Percentiles rank a stretch among this genome's conserved stretches.
phyloP scores from a whole-genome alignment of 2,329 filamentous ascomycete species.

The Pseudodiploospora longispora region DNA sequence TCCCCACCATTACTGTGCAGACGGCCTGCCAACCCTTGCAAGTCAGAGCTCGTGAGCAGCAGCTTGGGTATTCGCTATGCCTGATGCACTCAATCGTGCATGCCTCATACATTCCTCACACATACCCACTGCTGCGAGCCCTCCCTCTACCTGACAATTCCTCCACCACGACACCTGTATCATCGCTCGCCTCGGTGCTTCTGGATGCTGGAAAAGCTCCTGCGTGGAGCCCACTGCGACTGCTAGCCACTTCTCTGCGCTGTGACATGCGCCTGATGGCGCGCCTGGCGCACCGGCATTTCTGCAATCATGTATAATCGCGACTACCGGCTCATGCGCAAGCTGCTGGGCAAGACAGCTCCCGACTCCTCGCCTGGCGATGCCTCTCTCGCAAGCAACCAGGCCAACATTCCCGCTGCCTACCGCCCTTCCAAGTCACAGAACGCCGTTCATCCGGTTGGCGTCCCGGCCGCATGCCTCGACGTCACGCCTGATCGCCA shows the following conservation, averaged over 20 bases:
- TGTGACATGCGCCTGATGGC: conserved; percentile 21
- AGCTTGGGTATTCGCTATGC: too few relatives aligned
- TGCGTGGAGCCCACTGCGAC: too few relatives aligned
- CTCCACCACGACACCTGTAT: too few relatives aligned
- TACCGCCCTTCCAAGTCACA: conserved; percentile 49
- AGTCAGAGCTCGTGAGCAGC: too few relatives aligned
- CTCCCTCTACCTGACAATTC: too few relatives aligned
- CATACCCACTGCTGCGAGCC: too few relatives aligned
- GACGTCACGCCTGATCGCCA: conserved; percentile 51
- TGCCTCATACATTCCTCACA: too few relatives aligned
- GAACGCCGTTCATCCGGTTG: conserved; percentile 43
- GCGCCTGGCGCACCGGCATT: conserved; percentile 19
- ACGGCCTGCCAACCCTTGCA: too few relatives aligned
- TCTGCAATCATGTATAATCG: conserved; percentile 40
- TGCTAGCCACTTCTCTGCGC: too few relatives aligned
- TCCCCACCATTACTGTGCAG: background rate
- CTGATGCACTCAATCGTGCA: too few relatives aligned
- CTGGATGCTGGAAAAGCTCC: too few relatives aligned
- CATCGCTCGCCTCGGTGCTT: too few relatives aligned
- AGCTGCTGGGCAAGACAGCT: conserved; percentile 48
- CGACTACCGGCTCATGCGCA: conserved; percentile 51
- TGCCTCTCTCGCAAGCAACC: conserved; percentile 37
- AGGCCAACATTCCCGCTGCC: conserved; percentile 23
- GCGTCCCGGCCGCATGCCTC: conserved; percentile 47
- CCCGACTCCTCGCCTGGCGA: conserved; percentile 39